A percentile compares a stretch with the other conserved stretches of the same genome.
phyloP scores from a whole-genome alignment of 2,329 filamentous ascomycete genomes.

The Penicillium concentricum region DNA sequence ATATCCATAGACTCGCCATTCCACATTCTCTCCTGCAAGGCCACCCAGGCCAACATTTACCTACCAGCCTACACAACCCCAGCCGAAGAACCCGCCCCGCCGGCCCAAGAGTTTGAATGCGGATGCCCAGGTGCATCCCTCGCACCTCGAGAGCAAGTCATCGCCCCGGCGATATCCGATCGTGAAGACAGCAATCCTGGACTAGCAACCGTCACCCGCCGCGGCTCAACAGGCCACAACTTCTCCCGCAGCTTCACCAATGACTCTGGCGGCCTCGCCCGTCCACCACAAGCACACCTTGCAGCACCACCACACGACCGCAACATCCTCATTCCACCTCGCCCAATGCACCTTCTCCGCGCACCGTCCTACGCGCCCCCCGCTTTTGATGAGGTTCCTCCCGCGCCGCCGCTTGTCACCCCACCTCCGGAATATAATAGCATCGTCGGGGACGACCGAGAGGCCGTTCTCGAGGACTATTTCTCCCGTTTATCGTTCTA shows the following conservation, averaged over 20 bases:
- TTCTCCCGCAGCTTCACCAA: constrained; percentile 41
- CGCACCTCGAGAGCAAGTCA: constrained; percentile 26
- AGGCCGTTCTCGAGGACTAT: constrained; percentile 74
- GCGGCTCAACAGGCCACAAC: constrained; percentile 18
- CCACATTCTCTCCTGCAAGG: constrained; percentile 87
- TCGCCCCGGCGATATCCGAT: constrained; percentile 21
- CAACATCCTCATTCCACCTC: constrained; percentile 45
- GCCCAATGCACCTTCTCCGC: constrained; percentile 81
- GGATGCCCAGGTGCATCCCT: constrained; percentile 66
- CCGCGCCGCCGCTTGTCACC: constrained; percentile 71
- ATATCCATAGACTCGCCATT: constrained; percentile 96
- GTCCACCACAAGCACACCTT: constrained; percentile 52
- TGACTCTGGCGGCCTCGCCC: constrained; percentile 42
- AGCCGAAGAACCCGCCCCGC: constrained; percentile 49
- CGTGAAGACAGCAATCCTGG: constrained; percentile 30
- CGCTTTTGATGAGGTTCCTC: constrained; percentile 76
- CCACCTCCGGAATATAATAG: constrained; percentile 82
- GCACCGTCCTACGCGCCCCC: constrained; percentile 85
- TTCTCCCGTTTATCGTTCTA: constrained; percentile 71
- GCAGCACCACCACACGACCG: constrained; percentile 47
- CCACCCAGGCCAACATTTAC: constrained; percentile 85
- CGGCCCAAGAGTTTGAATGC: constrained; percentile 60
- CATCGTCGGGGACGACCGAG: constrained; percentile 70
- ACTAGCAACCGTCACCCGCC: constrained; percentile 19
- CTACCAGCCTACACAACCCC: constrained; percentile 75